These are phyloP conservation scores for Nitzschia sp. DNA, from an alignment of 108 stramenopile genomes.

Conservation along the genomic window DNA sequence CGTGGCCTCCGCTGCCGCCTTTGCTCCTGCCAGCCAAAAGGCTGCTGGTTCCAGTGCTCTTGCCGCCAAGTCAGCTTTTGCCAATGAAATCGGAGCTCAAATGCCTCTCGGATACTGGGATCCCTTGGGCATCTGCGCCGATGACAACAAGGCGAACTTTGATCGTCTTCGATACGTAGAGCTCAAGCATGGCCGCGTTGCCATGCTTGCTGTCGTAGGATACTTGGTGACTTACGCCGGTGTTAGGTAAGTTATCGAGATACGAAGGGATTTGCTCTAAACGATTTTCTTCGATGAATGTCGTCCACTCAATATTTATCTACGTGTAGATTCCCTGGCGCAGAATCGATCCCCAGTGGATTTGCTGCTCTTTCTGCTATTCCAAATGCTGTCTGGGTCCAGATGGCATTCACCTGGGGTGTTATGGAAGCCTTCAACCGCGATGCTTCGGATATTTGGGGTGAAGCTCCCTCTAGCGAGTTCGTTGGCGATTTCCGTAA, in stretches of 20 bases:
- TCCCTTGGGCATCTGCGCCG: slow-evolving; percentile 37
- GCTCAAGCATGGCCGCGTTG: slow-evolving; percentile 91
- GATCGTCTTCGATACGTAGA: slow-evolving; percentile 84
- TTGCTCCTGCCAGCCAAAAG: slow-evolving; percentile 60
- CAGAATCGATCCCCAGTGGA: slow-evolving; percentile 38
- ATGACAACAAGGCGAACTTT: slow-evolving; percentile 53
- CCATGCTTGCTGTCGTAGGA: slow-evolving; percentile 63
- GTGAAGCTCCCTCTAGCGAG: too few species aligned
- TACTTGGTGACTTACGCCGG: slow-evolving; percentile 44
- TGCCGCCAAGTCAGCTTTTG: slow-evolving; percentile 36
- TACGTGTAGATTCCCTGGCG: background rate
- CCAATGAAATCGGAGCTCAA: slow-evolving; percentile 55
- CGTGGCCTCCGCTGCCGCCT: slow-evolving; percentile 73
- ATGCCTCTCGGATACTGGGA: slow-evolving; percentile 65
- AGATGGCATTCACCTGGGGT: slow-evolving; percentile 33
- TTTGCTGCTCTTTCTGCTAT: slow-evolving; percentile 44
- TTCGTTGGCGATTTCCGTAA: slow-evolving; percentile 77
- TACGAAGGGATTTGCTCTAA: too few species aligned
- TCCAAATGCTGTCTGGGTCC: slow-evolving; percentile 46
- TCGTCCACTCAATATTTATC: slow-evolving; percentile 33
- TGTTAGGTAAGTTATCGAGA: too few species aligned
- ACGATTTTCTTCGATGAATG: too few species aligned
- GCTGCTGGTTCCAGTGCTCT: slow-evolving; percentile 27
- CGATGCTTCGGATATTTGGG: slow-evolving; percentile 30
- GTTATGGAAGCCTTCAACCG: slow-evolving; percentile 50